Conservation (phyloP, 805 yeast genomes). For the Komagataella ulmi region DNA sequence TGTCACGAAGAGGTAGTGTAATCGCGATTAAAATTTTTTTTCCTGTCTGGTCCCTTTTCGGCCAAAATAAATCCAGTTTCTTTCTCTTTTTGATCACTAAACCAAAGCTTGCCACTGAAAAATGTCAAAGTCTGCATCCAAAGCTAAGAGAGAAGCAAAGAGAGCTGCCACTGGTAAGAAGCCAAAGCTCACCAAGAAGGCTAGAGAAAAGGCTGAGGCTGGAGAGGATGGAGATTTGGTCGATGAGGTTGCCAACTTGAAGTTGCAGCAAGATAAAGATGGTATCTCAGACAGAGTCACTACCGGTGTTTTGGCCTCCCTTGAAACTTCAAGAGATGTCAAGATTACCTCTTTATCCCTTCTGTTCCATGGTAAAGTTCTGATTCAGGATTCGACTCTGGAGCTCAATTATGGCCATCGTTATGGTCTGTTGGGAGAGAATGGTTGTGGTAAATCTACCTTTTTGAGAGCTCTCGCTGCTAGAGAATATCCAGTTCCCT, state of each 20-base stretch:
- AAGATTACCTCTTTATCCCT: slow-evolving; percentile 83
- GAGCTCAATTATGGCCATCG: slow-evolving; percentile 96
- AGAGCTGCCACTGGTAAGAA: slow-evolving; percentile 74
- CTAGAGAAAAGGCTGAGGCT: slow-evolving; percentile 42
- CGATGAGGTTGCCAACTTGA: slow-evolving; percentile 70
- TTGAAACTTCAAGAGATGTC: slow-evolving; percentile 85
- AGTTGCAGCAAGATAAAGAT: slow-evolving; percentile 85
- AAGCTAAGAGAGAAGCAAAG: slow-evolving; percentile 97
- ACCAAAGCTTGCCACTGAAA: not conserved
- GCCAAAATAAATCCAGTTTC: not conserved
- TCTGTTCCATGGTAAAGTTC: slow-evolving; percentile 94
- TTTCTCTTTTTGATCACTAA: not conserved
- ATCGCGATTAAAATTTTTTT: not conserved
- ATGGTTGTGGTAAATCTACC: slow-evolving; percentile 98
- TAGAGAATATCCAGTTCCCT: slow-evolving; percentile 93
- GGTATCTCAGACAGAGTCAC: slow-evolving; percentile 96
- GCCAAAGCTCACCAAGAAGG: slow-evolving; percentile 53
- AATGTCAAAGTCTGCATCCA: slow-evolving; percentile 70
- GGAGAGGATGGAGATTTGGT: slow-evolving; percentile 28
- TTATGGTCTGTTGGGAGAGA: slow-evolving; percentile 95
- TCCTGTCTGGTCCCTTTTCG: not conserved
- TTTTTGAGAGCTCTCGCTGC: slow-evolving; percentile 88
- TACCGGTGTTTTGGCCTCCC: slow-evolving; percentile 89
- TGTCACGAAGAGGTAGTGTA: not conserved
- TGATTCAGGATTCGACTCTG: slow-evolving; percentile 80